Base-by-base conservation (phyloP, 768 basidiomycete genomes). In the Lepiota venenata region DNA sequence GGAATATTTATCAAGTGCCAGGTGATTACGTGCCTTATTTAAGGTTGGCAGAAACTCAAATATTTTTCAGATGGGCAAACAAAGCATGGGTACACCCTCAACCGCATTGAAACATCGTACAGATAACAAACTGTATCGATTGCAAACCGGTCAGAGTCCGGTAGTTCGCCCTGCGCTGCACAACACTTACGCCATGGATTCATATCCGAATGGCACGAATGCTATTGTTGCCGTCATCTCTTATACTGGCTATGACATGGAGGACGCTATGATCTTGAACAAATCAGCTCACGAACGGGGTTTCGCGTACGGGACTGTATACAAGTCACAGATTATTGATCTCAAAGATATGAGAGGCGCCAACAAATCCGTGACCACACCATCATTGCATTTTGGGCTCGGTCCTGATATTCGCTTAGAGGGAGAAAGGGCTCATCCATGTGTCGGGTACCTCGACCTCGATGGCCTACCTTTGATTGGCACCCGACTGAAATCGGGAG, bases 191-290 rank as follows among this genome's bases (percentile, higher is more conserved):
- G 96, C 91, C 42, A 97, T 99, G 90, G 97, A 99, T 70, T 84
- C 91, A 29, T 99, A 94, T 80, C 97, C 97, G 1, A 98, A 95
- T 63, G 97, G 97, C 14, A 98, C 90, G 42, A 99, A 99, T 69
- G 97, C 97, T 16, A 78, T 99, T 56, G 97, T 99, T 46, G 97
- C 97, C n/a, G 97, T 99, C 65, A 98, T 99, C 63, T 99, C 97
- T 0, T 99, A 99, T 67, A 99, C 97, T 3, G 97, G 97, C 3
- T 99, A 99, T 71, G 97, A 99, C 69, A 99, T 99, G 97, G 97
- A 99, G 73, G 97, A 99, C 63, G 97, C 97, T 60, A 99, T 99
- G 97, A 99, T 99, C 61, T 74, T 99, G 48, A 99, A 99, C 71
- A 99, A 99, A 72, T 98, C 95, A 1, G 88, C 93, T 2, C 94